A percentile compares a stretch with the other conserved stretches of the same genome.
Evolutionary conservation across 1,139 yeast genomes (phyloP).

Genomic region (Candida labiduridarum): DNA sequence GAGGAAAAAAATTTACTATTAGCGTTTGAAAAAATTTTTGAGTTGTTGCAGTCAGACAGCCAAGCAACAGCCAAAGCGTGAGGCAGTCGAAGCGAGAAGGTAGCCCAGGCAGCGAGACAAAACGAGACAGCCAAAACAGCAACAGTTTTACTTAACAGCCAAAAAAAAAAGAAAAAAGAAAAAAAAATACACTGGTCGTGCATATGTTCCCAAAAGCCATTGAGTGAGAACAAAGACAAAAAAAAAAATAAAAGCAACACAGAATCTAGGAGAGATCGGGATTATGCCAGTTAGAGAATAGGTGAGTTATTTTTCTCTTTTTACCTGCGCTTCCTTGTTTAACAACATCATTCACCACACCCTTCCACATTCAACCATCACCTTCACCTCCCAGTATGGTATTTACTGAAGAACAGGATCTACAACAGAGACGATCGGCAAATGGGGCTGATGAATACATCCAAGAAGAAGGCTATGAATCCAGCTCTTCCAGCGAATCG

Average conservation of each 20-base stretch:
- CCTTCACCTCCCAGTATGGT: background rate
- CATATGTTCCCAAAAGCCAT: background rate
- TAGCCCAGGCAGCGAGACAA: no score
- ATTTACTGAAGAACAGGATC: background rate
- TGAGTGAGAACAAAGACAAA: background rate
- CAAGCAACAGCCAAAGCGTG: no score
- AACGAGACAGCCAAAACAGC: no score
- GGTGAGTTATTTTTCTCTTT: background rate
- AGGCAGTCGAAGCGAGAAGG: no score
- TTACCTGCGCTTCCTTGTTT: no score
- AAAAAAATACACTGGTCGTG: background rate
- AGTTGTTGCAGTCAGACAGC: no score
- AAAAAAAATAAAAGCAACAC: background rate
- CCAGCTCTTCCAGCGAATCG: constrained; percentile 14
- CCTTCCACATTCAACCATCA: background rate
- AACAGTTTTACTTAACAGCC: no score
- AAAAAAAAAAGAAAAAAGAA: background rate
- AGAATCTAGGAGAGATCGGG: no score
- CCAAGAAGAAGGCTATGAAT: constrained; percentile 20
- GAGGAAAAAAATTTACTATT: background rate
- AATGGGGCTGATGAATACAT: background rate
- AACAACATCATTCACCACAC: background rate
- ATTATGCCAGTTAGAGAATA: no score
- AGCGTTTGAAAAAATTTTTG: no score
- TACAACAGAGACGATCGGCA: background rate